Evolutionary conservation across 441 rosid species (phyloP).

Genomic region (Brassica balearica): DNA sequence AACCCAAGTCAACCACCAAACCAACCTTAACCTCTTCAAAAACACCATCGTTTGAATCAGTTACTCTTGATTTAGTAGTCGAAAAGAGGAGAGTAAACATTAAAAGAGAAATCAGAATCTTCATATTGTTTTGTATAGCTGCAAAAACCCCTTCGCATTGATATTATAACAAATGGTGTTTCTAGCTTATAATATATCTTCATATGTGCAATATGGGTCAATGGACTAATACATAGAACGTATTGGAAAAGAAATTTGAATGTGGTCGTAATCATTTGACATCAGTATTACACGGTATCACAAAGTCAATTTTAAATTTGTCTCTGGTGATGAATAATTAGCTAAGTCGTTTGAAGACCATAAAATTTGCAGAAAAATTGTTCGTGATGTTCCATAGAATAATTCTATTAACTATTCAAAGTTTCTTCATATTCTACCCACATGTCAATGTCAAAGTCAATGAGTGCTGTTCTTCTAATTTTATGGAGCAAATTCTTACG

Average conservation of each 20-base stretch:
- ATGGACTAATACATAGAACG: background rate
- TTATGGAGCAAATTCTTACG: background rate
- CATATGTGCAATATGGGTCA: background rate
- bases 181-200: background rate
- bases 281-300: background rate
- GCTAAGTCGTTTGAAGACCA: background rate
- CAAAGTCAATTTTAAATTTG: background rate
- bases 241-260: background rate
- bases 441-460: background rate
- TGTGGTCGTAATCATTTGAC: background rate
- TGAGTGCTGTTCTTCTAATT: background rate
- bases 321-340: background rate
- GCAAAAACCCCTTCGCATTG: background rate
- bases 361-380: background rate
- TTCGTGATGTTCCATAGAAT: background rate
- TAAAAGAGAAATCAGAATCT: background rate
- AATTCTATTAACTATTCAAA: background rate
- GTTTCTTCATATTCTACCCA: background rate
- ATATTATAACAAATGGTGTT: background rate
- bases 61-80: background rate
- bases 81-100: conserved; percentile 11
- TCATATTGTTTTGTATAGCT: background rate
- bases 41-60: background rate
- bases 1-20: conserved; percentile 42
- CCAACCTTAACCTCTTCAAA: conserved; percentile 33